Evolutionary conservation across 2,329 filamentous ascomycete species (phyloP).

Genomic region (Ophiostoma quercus): DNA sequence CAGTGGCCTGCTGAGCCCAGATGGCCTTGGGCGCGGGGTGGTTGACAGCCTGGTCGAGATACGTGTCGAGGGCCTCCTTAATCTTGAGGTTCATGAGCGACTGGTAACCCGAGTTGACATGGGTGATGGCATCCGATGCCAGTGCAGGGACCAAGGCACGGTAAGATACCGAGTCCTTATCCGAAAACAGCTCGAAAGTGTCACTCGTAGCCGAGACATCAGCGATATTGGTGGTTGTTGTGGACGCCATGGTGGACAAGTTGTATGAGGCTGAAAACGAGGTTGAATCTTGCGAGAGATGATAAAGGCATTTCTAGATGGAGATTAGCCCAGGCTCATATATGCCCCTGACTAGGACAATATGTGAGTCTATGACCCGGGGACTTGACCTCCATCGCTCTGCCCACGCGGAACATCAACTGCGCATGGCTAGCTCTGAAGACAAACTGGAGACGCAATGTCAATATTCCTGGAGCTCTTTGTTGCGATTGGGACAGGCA

Average conservation of each 20-base stretch:
- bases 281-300: neutral
- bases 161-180: neutral
- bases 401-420: neutral
- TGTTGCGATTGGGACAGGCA: neutral
- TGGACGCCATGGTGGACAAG: neutral
- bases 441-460: neutral
- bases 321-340: neutral
- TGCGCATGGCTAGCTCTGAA: neutral
- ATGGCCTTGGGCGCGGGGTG: neutral
- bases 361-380: neutral
- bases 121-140: neutral
- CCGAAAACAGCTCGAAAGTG: neutral
- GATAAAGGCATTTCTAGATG: neutral
- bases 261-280: neutral
- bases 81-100: slow-evolving; percentile 3
- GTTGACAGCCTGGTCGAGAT: slow-evolving; percentile 1
- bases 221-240: neutral
- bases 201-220: neutral
- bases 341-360: neutral
- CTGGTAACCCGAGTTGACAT: slow-evolving; percentile 2
- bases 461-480: neutral
- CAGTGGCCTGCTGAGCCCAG: neutral
- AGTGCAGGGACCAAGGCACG: neutral
- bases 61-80: neutral
- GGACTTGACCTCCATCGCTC: neutral